Percentiles rank a stretch among this genome's conserved stretches.
phyloP scores from a whole-genome alignment of 495 filamentous ascomycete genomes.

The Opeltia flavorubescens region DNA sequence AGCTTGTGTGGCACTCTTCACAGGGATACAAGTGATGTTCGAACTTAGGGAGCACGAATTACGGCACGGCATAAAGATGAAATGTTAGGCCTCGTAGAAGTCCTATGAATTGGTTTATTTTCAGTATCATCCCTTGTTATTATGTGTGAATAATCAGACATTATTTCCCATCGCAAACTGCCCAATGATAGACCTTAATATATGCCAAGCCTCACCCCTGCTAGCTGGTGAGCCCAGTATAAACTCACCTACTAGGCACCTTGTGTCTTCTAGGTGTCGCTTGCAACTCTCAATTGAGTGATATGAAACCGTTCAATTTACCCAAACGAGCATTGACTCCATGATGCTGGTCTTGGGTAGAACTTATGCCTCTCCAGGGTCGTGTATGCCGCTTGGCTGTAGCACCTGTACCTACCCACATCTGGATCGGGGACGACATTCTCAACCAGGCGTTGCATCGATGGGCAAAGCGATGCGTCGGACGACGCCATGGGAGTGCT shows the following conservation, averaged over 20 bases:
- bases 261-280: no score
- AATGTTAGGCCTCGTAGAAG: no score
- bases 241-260: no score
- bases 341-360: background rate
- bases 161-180: no score
- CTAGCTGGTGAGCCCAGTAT: no score
- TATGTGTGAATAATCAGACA: no score
- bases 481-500: conserved; percentile 35
- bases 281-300: background rate
- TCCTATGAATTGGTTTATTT: no score
- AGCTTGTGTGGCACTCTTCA: conserved; percentile 61
- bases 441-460: conserved; percentile 34
- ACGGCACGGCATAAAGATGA: conserved; percentile 68
- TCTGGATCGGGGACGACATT: conserved; percentile 43
- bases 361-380: conserved; percentile 9
- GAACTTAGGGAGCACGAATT: conserved; percentile 77
- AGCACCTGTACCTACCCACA: conserved; percentile 19
- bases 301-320: background rate
- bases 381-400: conserved; percentile 7
- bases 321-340: background rate
- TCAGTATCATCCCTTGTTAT: no score
- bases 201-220: no score
- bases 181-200: no score
- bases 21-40: conserved; percentile 90
- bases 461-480: conserved; percentile 27